phyloP scores from a whole-genome alignment of 2,329 filamentous ascomycete species.

The Sclerotinia spermophila region DNA sequence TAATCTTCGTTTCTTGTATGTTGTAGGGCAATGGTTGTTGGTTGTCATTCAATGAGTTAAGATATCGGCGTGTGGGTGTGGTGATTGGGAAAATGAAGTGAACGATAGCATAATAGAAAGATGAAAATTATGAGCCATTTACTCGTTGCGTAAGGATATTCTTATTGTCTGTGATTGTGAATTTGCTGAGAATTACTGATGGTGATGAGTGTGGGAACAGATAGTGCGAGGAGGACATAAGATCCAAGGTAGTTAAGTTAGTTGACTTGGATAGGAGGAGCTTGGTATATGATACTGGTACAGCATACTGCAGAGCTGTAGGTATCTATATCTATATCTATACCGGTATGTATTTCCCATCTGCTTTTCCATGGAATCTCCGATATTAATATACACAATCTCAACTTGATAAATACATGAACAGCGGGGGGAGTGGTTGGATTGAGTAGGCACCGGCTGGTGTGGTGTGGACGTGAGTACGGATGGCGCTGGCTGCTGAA shows the following conservation, averaged over 20 bases:
- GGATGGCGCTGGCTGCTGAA: too few species aligned
- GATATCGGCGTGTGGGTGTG: conserved; percentile 6
- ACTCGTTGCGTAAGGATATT: neutral
- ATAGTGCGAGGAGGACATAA: too few species aligned
- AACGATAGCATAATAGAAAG: conserved; percentile 17
- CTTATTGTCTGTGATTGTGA: neutral
- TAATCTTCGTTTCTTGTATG: conserved; percentile 22
- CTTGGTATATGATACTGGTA: neutral
- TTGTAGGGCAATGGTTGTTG: conserved; percentile 22
- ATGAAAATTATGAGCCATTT: conserved; percentile 5
- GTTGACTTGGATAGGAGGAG: neutral
- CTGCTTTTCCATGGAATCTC: too few species aligned
- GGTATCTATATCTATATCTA: neutral
- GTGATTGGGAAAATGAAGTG: conserved; percentile 11
- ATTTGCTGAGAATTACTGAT: neutral
- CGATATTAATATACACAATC: too few species aligned
- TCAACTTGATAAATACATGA: too few species aligned
- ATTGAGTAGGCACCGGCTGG: too few species aligned
- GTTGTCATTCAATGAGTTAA: conserved; percentile 6
- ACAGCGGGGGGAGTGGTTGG: too few species aligned
- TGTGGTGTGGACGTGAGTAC: too few species aligned
- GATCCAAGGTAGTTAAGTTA: neutral
- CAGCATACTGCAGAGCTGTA: too few species aligned
- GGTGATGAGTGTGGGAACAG: neutral
- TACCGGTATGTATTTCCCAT: too few species aligned